Percentiles rank a stretch among this genome's conserved stretches.
These are phyloP conservation scores for Zelonia costaricensis DNA, from an alignment of 208 protist species.

Conservation along the genomic window DNA sequence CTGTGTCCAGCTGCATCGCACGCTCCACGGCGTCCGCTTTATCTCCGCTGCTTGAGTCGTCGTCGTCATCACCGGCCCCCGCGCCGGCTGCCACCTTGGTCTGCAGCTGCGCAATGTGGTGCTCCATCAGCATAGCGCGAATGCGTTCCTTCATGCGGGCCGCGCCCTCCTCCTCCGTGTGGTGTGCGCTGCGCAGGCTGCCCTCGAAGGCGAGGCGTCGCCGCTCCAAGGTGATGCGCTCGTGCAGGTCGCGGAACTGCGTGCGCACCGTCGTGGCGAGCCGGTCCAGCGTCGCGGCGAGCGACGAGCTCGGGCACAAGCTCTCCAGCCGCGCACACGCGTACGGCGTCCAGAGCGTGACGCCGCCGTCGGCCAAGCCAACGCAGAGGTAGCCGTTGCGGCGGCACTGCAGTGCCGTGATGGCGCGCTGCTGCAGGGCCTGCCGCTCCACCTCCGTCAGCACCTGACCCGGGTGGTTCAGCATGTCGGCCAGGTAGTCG, in stretches of 20 bases:
- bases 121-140: constrained; percentile 39
- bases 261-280: constrained; percentile 43
- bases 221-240: constrained; percentile 32
- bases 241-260: constrained; percentile 48
- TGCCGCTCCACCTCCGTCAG: constrained; percentile 37
- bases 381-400: constrained; percentile 72
- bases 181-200: neutral
- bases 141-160: constrained; percentile 37
- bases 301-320: constrained; percentile 52
- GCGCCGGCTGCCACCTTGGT: constrained; percentile 2
- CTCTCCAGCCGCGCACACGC: constrained; percentile 60
- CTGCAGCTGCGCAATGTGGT: constrained; percentile 31
- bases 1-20: no score
- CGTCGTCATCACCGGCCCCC: neutral
- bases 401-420: constrained; percentile 55
- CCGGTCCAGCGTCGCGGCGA: constrained; percentile 38
- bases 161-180: constrained; percentile 28
- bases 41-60: no score
- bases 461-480: constrained; percentile 40
- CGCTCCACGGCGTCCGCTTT: no score
- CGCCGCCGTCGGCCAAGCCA: constrained; percentile 60
- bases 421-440: constrained; percentile 28
- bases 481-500: constrained; percentile 42
- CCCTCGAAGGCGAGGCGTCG: constrained; percentile 42
- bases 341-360: constrained; percentile 76